phyloP scores from a whole-genome alignment of 805 yeast genomes.

The Teunomyces gatunensis region DNA sequence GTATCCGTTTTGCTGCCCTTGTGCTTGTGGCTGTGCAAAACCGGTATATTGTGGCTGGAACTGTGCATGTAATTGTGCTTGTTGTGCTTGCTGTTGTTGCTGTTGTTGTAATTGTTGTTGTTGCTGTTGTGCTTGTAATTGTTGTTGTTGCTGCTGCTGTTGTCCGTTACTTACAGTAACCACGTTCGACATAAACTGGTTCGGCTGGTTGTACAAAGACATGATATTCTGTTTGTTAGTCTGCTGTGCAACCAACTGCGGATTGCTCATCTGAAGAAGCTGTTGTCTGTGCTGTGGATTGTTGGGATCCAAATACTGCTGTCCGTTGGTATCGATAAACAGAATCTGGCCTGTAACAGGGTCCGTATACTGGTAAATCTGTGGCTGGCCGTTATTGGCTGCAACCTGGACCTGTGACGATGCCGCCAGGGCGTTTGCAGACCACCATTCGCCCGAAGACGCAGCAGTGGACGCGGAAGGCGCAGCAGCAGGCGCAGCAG shows the following conservation, averaged over 20 bases:
- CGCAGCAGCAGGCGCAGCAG: conserved; percentile 16
- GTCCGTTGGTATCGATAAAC: conserved; percentile 67
- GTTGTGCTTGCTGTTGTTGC: conserved; percentile 8
- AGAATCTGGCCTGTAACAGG: conserved; percentile 66
- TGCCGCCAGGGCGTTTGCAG: background rate
- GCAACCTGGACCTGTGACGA: conserved; percentile 10
- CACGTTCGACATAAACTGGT: conserved; percentile 24
- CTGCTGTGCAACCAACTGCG: conserved; percentile 24
- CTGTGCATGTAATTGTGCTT: conserved; percentile 6
- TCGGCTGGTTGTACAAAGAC: conserved; percentile 43
- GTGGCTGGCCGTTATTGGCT: conserved; percentile 31
- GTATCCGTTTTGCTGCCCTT: conserved; percentile 7
- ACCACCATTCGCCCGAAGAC: conserved; percentile 33
- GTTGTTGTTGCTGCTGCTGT: conserved; percentile 9
- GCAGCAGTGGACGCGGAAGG: background rate
- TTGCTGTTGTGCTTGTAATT: conserved; percentile 7
- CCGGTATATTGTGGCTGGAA: conserved; percentile 15
- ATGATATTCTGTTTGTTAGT: conserved; percentile 37
- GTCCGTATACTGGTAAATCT: conserved; percentile 66
- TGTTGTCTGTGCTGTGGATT: conserved; percentile 44
- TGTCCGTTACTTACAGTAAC: conserved; percentile 17
- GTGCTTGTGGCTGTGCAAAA: conserved; percentile 10
- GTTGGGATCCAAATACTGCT: conserved; percentile 54
- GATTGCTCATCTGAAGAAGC: conserved; percentile 24
- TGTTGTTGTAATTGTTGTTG: conserved; percentile 5